phyloP scores from a whole-genome alignment of 208 protist genomes.

The Acanthamoeba royreba region DNA sequence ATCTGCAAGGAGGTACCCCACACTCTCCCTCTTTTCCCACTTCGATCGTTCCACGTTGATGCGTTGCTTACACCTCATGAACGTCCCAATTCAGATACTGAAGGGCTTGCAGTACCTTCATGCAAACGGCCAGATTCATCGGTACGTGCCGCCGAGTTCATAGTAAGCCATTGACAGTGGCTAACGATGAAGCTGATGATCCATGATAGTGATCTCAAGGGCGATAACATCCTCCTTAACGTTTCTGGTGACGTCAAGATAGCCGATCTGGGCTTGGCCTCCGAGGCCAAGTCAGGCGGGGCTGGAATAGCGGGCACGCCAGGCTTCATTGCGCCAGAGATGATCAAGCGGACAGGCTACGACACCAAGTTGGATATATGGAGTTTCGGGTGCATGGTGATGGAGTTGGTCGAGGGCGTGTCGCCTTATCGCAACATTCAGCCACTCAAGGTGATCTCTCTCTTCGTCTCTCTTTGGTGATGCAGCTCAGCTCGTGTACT shows the following conservation, averaged over 20 bases:
- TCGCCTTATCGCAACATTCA: neutral
- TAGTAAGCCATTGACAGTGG: no score
- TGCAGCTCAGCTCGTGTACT: no score
- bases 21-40: no score
- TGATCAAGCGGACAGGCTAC: constrained; percentile 40
- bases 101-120: constrained; percentile 17
- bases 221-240: constrained; percentile 25
- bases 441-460: neutral
- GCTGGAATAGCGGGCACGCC: neutral
- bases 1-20: neutral
- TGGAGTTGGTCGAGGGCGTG: neutral
- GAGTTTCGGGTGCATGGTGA: constrained; percentile 17
- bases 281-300: neutral
- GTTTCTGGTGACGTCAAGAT: constrained; percentile 34
- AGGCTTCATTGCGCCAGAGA: constrained; percentile 26
- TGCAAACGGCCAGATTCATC: neutral
- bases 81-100: neutral
- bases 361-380: constrained; percentile 30
- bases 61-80: no score
- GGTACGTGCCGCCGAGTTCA: no score
- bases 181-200: no score
- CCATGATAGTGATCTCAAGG: neutral
- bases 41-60: no score
- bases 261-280: neutral
- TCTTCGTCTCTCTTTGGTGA: no score